phyloP scores from a whole-genome alignment of 345 rosid species.

The Salix viminalis region DNA sequence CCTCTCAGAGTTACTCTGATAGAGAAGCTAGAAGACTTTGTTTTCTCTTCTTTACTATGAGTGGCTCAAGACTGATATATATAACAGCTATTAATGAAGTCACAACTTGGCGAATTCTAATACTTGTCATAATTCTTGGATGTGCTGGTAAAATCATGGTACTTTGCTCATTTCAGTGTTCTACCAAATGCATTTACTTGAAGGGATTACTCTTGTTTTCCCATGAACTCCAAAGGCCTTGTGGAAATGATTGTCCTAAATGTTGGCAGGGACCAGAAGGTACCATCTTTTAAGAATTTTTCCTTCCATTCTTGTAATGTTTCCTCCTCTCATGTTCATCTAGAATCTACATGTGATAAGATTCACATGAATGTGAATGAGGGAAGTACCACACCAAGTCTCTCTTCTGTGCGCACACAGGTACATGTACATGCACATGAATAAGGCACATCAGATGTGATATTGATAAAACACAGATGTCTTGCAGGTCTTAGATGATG shows the following conservation, averaged over 20 bases:
- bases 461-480: background rate
- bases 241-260: conserved; percentile 87
- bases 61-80: conserved; percentile 71
- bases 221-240: conserved; percentile 93
- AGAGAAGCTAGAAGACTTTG: conserved; percentile 93
- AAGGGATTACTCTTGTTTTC: conserved; percentile 77
- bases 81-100: conserved; percentile 30
- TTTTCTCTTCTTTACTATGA: conserved; percentile 85
- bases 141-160: conserved; percentile 72
- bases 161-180: conserved; percentile 48
- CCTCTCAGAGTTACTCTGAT: conserved; percentile 82
- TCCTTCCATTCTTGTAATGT: background rate
- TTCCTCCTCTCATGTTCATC: background rate
- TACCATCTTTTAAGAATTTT: background rate
- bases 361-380: background rate
- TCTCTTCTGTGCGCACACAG: background rate
- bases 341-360: background rate
- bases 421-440: background rate
- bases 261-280: conserved; percentile 86
- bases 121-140: conserved; percentile 48
- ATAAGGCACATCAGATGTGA: background rate
- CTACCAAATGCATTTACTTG: conserved; percentile 70
- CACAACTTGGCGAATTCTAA: conserved; percentile 45
- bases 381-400: background rate
- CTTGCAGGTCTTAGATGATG: conserved; percentile 71